Percentiles rank a stretch among this genome's conserved stretches.
Evolutionary conservation across 2,329 filamentous ascomycete species (phyloP).

Genomic region (Lachnellula subtilissima): DNA sequence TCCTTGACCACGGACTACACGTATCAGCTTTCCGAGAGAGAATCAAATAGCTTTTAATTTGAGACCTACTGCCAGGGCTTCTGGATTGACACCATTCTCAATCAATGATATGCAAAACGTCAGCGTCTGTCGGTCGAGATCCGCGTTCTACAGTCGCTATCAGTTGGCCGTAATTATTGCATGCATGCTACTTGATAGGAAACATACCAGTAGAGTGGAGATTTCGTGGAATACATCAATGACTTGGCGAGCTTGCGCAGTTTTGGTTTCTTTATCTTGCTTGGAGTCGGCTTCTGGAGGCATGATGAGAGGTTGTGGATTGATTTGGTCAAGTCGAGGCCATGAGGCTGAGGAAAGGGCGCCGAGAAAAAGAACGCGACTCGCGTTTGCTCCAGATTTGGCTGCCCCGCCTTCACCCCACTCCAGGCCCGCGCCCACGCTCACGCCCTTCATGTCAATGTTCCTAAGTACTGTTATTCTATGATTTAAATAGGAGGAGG

Average conservation of each 20-base stretch:
- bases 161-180: slow-evolving; percentile 1
- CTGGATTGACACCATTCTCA: slow-evolving; percentile 94
- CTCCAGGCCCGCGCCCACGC: no score
- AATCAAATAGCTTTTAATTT: background rate
- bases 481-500: background rate
- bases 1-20: slow-evolving; percentile 30
- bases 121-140: slow-evolving; percentile 83
- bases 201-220: slow-evolving; percentile 76
- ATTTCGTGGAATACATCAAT: slow-evolving; percentile 83
- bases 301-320: slow-evolving; percentile 25
- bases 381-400: background rate
- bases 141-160: slow-evolving; percentile 65
- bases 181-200: background rate
- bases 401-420: no score
- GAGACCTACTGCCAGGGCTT: slow-evolving; percentile 77
- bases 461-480: background rate
- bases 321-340: background rate
- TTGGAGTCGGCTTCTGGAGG: slow-evolving; percentile 51
- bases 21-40: slow-evolving; percentile 8
- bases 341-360: no score
- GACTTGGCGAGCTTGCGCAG: slow-evolving; percentile 77
- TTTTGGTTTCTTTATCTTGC: slow-evolving; percentile 56
- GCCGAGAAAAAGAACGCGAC: background rate
- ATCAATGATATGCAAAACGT: slow-evolving; percentile 96
- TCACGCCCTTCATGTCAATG: no score